phyloP scores from a whole-genome alignment of 768 basidiomycete species.

The Kockovaella imperatae region DNA sequence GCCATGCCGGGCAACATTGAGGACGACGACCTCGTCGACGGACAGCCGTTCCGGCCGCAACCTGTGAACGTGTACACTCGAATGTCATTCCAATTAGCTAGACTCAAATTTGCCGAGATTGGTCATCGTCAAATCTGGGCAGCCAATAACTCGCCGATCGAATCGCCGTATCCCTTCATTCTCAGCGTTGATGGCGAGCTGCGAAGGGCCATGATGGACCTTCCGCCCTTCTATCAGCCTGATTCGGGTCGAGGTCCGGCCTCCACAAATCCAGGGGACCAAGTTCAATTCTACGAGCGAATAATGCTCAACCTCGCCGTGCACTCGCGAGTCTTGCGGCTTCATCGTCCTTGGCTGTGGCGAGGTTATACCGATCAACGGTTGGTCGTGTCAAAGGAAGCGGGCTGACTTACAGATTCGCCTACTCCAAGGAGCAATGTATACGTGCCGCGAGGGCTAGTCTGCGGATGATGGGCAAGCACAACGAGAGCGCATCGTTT shows the following conservation, averaged over 20 bases:
- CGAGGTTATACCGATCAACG: slow-evolving; percentile 42
- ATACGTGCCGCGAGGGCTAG: slow-evolving; percentile 44
- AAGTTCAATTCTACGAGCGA: slow-evolving; percentile 44
- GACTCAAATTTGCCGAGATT: slow-evolving; percentile 41
- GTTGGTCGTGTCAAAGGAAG: slow-evolving; percentile 13
- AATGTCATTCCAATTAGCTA: slow-evolving; percentile 44
- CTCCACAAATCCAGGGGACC: slow-evolving; percentile 23
- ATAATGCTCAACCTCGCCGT: slow-evolving; percentile 43
- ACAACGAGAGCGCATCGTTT: slow-evolving; percentile 37
- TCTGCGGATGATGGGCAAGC: slow-evolving; percentile 41
- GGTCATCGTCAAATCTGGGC: slow-evolving; percentile 44
- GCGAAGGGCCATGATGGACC: slow-evolving; percentile 40
- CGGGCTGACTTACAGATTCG: slow-evolving; percentile 26
- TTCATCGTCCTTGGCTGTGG: slow-evolving; percentile 45
- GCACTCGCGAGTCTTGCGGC: slow-evolving; percentile 42
- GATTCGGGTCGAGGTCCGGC: slow-evolving; percentile 21
- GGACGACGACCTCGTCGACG: slow-evolving; percentile 44
- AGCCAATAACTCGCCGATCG: slow-evolving; percentile 43
- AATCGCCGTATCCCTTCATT: slow-evolving; percentile 45
- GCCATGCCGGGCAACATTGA: slow-evolving; percentile 44
- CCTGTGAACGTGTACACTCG: slow-evolving; percentile 33
- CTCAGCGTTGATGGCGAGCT: slow-evolving; percentile 35
- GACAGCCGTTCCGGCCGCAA: slow-evolving; percentile 31
- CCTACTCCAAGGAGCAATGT: slow-evolving; percentile 45
- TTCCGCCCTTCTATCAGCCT: slow-evolving; percentile 42